Base-by-base conservation (phyloP, 169 alveolate species). In the Amoebophrya sp. region DNA sequence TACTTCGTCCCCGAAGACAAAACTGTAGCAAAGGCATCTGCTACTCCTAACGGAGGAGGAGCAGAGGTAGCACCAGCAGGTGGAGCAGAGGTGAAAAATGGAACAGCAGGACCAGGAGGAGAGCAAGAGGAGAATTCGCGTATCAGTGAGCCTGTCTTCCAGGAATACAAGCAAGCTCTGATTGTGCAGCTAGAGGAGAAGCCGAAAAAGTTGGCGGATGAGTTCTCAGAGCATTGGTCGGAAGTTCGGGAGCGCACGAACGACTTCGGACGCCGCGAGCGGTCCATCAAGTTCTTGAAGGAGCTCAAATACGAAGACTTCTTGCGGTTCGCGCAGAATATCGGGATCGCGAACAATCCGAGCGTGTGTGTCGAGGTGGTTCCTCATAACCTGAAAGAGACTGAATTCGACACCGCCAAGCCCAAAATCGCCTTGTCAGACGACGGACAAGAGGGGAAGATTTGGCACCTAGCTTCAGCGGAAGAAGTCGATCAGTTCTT, bases 201-300 rank as follows among this genome's bases (percentile, higher is more conserved):
- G 26, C 83, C 83, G 38, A 65, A 65, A 36, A 65, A 65, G 26
- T 18, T 65, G 33, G 0, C 36, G 38, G 83, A 65, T 36, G 83
- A 65, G 83, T 65, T 65, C n/a, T 1, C 83, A 29, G 83, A 65
- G 83, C 83, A 65, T 36, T 65, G 83, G 83, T 26, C 3, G 38
- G 83, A 65, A 36, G 83, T 65, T 29, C 83, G 83, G 12, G 83
- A 65, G n/a, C 83, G 83, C 18, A 65, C 83, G 36, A 65, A 65
- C 83, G 83, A 65, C 83, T 65, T 65, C 33, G 83, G n/a, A 6
- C 83, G 83, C 33, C 83, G 83, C 33, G 83, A 65, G 33, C 2
- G 83, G 36, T 12, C 36, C 2, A 65, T 65, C 33, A 10, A 1
- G 83, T 65, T 12, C 83, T 36, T 65, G 83, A 65, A 65, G 83